Percentiles rank a stretch among this genome's conserved stretches.
These are phyloP conservation scores for Marvania coccoides DNA, from an alignment of 139 green algal genomes.

Conservation along the genomic window DNA sequence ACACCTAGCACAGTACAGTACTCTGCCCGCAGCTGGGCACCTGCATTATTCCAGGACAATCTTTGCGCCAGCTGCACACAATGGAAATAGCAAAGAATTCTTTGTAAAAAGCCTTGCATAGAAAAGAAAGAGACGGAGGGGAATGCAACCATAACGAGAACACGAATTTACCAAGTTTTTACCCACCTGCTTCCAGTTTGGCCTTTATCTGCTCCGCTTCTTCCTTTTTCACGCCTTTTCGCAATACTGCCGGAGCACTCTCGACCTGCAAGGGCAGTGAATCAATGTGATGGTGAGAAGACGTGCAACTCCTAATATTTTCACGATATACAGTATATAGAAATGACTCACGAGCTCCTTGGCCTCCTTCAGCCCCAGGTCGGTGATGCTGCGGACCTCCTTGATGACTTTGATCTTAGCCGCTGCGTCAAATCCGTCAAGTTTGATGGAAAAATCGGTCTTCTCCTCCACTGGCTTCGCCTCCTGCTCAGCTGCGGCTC, in stretches of 20 bases:
- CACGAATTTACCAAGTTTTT: too few species aligned
- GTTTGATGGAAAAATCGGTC: constrained; percentile 92
- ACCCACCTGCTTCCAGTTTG: constrained; percentile 77
- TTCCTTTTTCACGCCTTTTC: constrained; percentile 84
- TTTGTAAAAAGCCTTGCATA: too few species aligned
- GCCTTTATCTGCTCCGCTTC: constrained; percentile 90
- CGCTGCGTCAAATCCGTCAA: constrained; percentile 82
- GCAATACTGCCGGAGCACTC: constrained; percentile 81
- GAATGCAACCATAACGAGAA: too few species aligned
- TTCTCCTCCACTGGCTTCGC: constrained; percentile 59
- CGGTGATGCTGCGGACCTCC: constrained; percentile 87
- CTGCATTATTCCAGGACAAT: constrained; percentile 4
- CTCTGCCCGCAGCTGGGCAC: not conserved
- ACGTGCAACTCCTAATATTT: not conserved
- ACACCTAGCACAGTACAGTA: not conserved
- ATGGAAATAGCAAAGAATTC: not conserved
- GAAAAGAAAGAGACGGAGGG: too few species aligned
- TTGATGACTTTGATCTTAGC: constrained; percentile 99
- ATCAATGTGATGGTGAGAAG: not conserved
- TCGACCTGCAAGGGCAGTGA: constrained; percentile 66
- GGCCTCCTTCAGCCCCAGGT: constrained; percentile 94
- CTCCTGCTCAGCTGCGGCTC: not conserved
- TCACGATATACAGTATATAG: not conserved
- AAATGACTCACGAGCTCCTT: constrained; percentile 90
- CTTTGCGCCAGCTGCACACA: not conserved